A percentile compares a stretch with the other conserved stretches of the same genome.
Evolutionary conservation across 306 rosid genomes (phyloP).

Genomic region (Dryas drummondii): DNA sequence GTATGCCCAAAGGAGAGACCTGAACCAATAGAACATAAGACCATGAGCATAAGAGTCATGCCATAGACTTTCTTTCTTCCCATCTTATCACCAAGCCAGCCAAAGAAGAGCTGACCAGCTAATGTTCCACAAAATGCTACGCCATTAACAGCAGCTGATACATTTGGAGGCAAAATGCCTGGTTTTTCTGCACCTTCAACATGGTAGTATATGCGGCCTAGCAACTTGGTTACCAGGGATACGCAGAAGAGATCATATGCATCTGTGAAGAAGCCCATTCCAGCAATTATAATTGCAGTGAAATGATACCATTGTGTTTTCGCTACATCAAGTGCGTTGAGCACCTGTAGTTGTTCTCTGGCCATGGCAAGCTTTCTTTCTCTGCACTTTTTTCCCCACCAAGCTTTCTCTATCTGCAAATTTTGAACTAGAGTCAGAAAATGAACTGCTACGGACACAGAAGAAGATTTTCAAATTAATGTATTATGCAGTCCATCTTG

Average conservation of each 20-base stretch:
- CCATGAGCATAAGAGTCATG: conserved; percentile 71
- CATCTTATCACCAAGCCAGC: conserved; percentile 81
- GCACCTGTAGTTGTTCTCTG: conserved; percentile 48
- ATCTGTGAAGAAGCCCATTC: conserved; percentile 90
- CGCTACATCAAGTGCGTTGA: conserved; percentile 61
- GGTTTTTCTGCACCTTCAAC: conserved; percentile 56
- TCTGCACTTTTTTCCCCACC: neutral
- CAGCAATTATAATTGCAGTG: conserved; percentile 65
- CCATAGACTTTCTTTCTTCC: conserved; percentile 73
- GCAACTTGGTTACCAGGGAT: conserved; percentile 70
- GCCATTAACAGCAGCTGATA: conserved; percentile 69
- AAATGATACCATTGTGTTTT: conserved; percentile 84
- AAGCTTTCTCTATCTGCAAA: conserved; percentile 2
- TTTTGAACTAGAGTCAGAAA: neutral
- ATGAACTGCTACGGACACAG: neutral
- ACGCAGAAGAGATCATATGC: conserved; percentile 75
- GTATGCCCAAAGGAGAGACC: conserved; percentile 66
- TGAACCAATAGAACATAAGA: conserved; percentile 57
- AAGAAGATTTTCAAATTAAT: neutral
- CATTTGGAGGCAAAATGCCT: conserved; percentile 66
- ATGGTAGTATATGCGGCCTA: conserved; percentile 72
- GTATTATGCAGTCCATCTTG: neutral
- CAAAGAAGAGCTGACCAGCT: conserved; percentile 73
- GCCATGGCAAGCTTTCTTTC: conserved; percentile 39
- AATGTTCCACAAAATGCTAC: conserved; percentile 71